Conservation (phyloP, 805 yeast genomes). For the Dipodascus albidus region DNA sequence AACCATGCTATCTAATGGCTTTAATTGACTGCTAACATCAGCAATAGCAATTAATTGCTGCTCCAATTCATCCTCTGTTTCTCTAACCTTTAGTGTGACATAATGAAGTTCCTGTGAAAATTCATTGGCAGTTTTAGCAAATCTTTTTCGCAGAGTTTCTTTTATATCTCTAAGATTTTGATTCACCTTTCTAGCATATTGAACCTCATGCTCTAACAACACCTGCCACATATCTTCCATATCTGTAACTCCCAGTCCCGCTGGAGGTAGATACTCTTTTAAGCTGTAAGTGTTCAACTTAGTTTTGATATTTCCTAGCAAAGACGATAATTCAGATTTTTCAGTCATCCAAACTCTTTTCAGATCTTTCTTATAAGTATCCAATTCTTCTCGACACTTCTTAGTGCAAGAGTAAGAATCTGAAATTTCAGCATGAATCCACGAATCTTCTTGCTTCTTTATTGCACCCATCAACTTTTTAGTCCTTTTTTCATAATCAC, state of each 20-base stretch:
- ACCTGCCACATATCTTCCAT: slow-evolving; percentile 25
- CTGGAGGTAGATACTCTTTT: slow-evolving; percentile 26
- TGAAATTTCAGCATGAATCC: slow-evolving; percentile 19
- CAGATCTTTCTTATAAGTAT: slow-evolving; percentile 18
- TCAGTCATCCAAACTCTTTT: slow-evolving; percentile 31
- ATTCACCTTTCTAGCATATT: slow-evolving; percentile 22
- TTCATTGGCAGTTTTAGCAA: slow-evolving; percentile 26
- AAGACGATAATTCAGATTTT: slow-evolving; percentile 25
- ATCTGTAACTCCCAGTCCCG: slow-evolving; percentile 19
- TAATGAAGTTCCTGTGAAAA: slow-evolving; percentile 19
- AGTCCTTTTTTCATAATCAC: slow-evolving; percentile 25
- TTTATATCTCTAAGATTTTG: slow-evolving; percentile 24
- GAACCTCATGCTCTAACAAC: slow-evolving; percentile 24
- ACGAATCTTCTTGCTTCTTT: slow-evolving; percentile 12
- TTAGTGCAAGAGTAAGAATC: slow-evolving; percentile 21
- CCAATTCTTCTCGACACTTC: slow-evolving; percentile 18
- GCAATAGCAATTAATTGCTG: slow-evolving; percentile 28
- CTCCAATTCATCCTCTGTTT: slow-evolving; percentile 27
- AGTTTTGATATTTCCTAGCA: slow-evolving; percentile 27
- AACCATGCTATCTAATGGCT: slow-evolving; percentile 24
- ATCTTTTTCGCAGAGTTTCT: slow-evolving; percentile 21
- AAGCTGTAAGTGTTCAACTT: slow-evolving; percentile 27
- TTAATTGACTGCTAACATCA: slow-evolving; percentile 25
- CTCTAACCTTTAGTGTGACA: slow-evolving; percentile 20
- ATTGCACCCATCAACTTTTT: slow-evolving; percentile 19